These are phyloP conservation scores for Colletotrichum chlorophyti DNA, from an alignment of 2,329 filamentous ascomycete species.

Conservation along the genomic window DNA sequence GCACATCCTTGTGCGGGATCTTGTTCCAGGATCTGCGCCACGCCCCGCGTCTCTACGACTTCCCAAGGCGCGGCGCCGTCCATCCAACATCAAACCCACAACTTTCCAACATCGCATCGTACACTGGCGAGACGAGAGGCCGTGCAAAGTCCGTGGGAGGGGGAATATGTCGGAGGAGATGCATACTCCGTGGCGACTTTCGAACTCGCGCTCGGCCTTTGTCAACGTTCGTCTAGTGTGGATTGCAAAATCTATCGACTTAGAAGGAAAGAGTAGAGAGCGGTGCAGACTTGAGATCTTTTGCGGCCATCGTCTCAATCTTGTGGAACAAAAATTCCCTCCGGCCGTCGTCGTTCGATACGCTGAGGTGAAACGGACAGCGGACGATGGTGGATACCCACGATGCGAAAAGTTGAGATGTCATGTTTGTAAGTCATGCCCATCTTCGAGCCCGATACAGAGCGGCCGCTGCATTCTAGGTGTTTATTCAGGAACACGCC, in stretches of 20 bases:
- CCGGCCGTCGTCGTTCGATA: conserved; percentile 6
- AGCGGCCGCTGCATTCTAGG: neutral
- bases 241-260: neutral
- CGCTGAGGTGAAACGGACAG: conserved; percentile 5
- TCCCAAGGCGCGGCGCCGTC: neutral
- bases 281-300: conserved; percentile 1
- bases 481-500: too few relatives aligned
- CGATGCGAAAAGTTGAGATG: conserved; percentile 15
- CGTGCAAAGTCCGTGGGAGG: conserved; percentile 1
- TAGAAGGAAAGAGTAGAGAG: neutral
- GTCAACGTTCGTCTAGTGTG: conserved; percentile 11
- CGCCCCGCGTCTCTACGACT: neutral
- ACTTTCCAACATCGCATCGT: neutral
- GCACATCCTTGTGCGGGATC: conserved; percentile 14
- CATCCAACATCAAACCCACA: conserved; percentile 11
- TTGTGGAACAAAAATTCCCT: conserved; percentile 15
- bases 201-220: conserved; percentile 16
- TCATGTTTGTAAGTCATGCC: conserved; percentile 7
- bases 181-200: neutral
- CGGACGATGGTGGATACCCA: conserved; percentile 14
- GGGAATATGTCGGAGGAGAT: neutral
- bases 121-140: neutral
- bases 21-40: conserved; percentile 27
- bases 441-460: neutral
- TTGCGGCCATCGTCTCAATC: conserved; percentile 26